Evolutionary conservation across 1,284 basidiomycete species (phyloP), one percentile per base, ranked within the genome.

Genomic region (Boletus sp.): DNA sequence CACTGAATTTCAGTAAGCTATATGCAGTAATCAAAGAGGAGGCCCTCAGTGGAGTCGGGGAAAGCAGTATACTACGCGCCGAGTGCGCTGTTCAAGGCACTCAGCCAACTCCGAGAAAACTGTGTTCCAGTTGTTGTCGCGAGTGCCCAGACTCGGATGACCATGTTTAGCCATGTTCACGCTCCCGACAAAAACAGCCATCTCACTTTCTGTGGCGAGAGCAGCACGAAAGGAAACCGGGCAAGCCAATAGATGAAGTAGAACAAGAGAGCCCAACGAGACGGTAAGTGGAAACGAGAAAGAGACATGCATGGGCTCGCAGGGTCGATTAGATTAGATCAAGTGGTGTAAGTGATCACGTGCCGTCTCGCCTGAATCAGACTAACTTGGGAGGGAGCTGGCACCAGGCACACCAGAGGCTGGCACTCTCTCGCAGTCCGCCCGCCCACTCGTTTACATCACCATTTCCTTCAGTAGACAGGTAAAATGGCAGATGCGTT

Each of bases 221-320:
- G 68, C 41, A 85, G 69, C 64, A 82, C 70, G 64, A 84, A 77
- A 0, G 84, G 84, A 51, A 80, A 69, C 59, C 80, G 75, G 38
- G 80, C 69, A 27, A 81, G 62, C 82, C 81, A 84, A 68, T 78
- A 83, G 43, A 87, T 59, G 69, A 84, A 74, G 68, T 82, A 84
- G 55, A 77, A 80, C 42, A 77, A 61, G 53, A 77, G 17, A 19
- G 38, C 16, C 30, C n/a, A 16, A n/a, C 30, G 37, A 6, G 55
- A 55, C 6, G 16, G 13, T 14, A 9, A 3, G 17, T 33, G 42
- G 35, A 46, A 41, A 39, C 36, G 35, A 51, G 34, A 39, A 36
- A 57, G 16, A 20, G 23, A 39, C n/a, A 30, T 30, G 29, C 29
- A 30, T 3, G 29, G 29, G 7, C 29, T 5, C n/a, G n/a, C n/a